Percentiles rank a stretch among this genome's conserved stretches.
These are phyloP conservation scores for Trichoderma atrobrunneum DNA, from an alignment of 2,329 filamentous ascomycete species.

Conservation along the genomic window DNA sequence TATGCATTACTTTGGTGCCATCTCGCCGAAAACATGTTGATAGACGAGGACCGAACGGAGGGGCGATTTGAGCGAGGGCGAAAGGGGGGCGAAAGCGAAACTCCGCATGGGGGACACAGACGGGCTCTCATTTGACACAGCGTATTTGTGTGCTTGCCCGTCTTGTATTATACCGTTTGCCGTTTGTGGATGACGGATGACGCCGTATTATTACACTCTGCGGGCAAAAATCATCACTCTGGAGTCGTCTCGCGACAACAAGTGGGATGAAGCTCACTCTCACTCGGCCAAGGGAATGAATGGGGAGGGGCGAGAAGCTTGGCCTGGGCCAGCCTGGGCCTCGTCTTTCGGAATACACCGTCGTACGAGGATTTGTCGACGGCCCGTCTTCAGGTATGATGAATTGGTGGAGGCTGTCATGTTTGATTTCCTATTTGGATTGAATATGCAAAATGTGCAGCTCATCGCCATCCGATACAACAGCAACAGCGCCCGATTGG, in stretches of 20 bases:
- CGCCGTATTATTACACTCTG: neutral
- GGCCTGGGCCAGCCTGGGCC: conserved; percentile 1
- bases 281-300: neutral
- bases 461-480: conserved; percentile 9
- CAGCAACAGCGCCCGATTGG: neutral
- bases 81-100: neutral
- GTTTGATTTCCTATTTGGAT: conserved; percentile 16
- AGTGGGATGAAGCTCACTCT: neutral
- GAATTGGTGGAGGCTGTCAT: neutral
- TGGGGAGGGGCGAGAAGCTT: neutral
- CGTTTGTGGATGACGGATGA: neutral
- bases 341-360: neutral
- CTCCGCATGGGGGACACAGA: neutral
- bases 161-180: neutral
- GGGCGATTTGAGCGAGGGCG: neutral
- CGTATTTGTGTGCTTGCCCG: neutral
- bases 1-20: conserved; percentile 3
- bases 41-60: conserved; percentile 3
- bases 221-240: neutral
- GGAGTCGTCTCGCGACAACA: neutral
- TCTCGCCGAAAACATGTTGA: conserved; percentile 14
- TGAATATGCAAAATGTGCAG: conserved; percentile 14
- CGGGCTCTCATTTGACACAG: neutral
- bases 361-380: neutral
- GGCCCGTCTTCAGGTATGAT: conserved; percentile 6